Evolutionary conservation across 768 basidiomycete genomes (phyloP).

Genomic region (Xerocomus brunneocitrinus): DNA sequence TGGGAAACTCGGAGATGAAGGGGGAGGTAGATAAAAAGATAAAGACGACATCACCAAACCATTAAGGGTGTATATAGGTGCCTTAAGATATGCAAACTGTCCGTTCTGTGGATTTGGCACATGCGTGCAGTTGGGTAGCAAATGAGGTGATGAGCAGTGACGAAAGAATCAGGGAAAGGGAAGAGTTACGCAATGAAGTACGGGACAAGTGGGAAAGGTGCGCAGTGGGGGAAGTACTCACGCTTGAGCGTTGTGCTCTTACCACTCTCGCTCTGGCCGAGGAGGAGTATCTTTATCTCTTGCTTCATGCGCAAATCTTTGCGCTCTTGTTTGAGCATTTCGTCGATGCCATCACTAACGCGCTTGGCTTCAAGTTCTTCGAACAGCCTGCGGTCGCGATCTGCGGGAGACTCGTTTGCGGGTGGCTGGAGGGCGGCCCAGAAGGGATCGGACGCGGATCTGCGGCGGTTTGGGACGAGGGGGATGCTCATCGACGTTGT

Average conservation of each 20-base stretch:
- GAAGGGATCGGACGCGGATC: constrained; percentile 66
- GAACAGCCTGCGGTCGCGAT: constrained; percentile 60
- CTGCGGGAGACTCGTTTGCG: constrained; percentile 60
- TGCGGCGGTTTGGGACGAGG: constrained; percentile 36
- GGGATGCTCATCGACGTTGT: constrained; percentile 21
- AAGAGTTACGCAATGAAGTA: background rate
- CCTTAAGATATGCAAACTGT: background rate
- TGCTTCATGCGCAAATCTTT: constrained; percentile 57
- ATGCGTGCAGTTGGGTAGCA: background rate
- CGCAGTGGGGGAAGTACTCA: constrained; percentile 41
- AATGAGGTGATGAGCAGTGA: background rate
- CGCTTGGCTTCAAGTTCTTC: constrained; percentile 70
- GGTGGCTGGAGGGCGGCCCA: constrained; percentile 65
- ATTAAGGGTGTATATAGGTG: background rate
- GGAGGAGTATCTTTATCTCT: constrained; percentile 71
- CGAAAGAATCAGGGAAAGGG: background rate
- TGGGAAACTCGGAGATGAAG: background rate
- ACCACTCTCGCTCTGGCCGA: constrained; percentile 87
- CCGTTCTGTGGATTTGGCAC: constrained; percentile 1
- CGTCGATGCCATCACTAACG: constrained; percentile 74
- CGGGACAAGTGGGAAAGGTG: constrained; percentile 6
- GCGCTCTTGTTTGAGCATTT: constrained; percentile 65
- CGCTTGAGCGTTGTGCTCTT: constrained; percentile 88
- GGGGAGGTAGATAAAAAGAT: background rate
- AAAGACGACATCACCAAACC: constrained; percentile 1